Evolutionary conservation across 176 grass and related monocot species (phyloP), one percentile per base, ranked within the genome.

Genomic region (Thalia dealbata): DNA sequence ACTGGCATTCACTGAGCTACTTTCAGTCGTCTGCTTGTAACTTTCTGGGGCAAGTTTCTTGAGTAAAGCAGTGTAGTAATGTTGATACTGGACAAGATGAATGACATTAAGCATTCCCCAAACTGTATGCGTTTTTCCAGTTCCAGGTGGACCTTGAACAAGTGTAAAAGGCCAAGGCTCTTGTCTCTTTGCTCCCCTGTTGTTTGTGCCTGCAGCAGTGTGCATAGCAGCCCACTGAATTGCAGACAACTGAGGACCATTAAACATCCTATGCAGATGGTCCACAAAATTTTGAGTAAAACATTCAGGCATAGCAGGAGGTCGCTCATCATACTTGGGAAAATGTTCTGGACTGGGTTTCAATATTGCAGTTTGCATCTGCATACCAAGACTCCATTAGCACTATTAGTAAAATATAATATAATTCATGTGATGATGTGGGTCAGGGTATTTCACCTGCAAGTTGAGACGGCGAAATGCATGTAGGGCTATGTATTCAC

Each of bases 61-160:
- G 14, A 99, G 87, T 72, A 99, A 70, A 75, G 95, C 90, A 54
- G 88, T 83, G 67, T 99, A 99, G 67, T 99, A 99, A 85, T 99
- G 88, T 81, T 99, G 95, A 86, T 99, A 99, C 67, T 99, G 95
- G 42, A 99, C 95, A 58, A 99, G 84, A 89, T 99, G 95, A 70
- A 99, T 99, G 68, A 99, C 95, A 86, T 99, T 99, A 72, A 99
- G 65, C 95, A 99, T 99, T 50, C 95, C 95, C 90, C 95, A 99
- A 9, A 99, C 95, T 12, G 95, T 99, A 70, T 99, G 95, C 38
- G 95, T 95, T 83, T 99, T 99, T 18, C 95, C 95, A 72, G 95
- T 99, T 32, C 95, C 95, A 0, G 95, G 95, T 14, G 95, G 95
- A 38, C 95, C 95, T 81, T 99, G 95, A 73, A 99, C 95, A 44